Evolutionary conservation across 2,329 filamentous ascomycete genomes (phyloP).

Genomic region (Moelleriella libera): DNA sequence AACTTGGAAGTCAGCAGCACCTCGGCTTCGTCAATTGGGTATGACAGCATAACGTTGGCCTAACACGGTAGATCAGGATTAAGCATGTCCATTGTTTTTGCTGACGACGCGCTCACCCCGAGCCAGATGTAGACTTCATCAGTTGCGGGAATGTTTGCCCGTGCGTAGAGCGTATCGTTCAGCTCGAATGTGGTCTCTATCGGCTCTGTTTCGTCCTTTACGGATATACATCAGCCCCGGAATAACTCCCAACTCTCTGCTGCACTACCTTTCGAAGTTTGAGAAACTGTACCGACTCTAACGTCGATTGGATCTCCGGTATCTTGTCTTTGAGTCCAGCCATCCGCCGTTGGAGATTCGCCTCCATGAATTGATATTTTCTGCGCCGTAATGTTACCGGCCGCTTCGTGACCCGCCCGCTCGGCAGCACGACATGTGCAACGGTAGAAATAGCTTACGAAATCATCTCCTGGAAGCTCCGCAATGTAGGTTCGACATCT

Average conservation of each 20-base stretch:
- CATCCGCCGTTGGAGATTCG: conserved; percentile 75
- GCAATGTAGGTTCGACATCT: conserved; percentile 68
- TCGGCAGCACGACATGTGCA: background rate
- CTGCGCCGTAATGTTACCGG: conserved; percentile 26
- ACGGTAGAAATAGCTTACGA: conserved; percentile 42
- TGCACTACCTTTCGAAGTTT: conserved; percentile 52
- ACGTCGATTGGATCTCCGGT: conserved; percentile 89
- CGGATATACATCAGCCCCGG: background rate
- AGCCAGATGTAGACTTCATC: conserved; percentile 96
- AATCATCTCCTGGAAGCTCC: conserved; percentile 87
- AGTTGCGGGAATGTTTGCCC: conserved; percentile 66
- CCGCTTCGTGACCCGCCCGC: too few species aligned
- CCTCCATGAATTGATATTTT: conserved; percentile 99
- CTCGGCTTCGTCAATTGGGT: conserved; percentile 80
- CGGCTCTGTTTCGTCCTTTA: conserved; percentile 42
- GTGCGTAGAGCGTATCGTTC: conserved; percentile 89
- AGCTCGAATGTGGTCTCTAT: conserved; percentile 92
- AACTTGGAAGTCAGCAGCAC: conserved; percentile 65
- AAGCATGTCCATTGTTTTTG: background rate
- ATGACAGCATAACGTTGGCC: conserved; percentile 96
- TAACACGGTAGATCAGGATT: conserved; percentile 16
- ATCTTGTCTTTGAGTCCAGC: conserved; percentile 84
- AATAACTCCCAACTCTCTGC: background rate
- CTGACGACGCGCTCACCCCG: conserved; percentile 41
- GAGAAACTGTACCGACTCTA: conserved; percentile 81